phyloP scores from a whole-genome alignment of 1,284 basidiomycete species.

The Schizophyllum amplum region DNA sequence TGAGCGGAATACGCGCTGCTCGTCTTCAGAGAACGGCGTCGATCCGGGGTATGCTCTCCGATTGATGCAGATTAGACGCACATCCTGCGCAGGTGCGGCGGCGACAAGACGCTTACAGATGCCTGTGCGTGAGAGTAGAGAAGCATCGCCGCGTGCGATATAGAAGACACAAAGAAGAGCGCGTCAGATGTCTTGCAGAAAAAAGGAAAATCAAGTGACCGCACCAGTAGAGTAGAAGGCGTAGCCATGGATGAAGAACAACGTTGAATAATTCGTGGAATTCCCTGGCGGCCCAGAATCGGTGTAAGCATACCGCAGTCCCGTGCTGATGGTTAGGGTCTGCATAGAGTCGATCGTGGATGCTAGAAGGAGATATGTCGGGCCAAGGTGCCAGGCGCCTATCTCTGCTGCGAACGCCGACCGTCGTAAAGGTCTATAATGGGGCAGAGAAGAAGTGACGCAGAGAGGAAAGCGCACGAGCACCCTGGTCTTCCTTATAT shows the following conservation, averaged over 20 bases:
- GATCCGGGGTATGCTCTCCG: conserved; percentile 17
- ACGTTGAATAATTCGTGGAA: not conserved
- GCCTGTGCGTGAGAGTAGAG: not conserved
- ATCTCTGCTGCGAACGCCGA: not conserved
- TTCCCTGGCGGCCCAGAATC: not conserved
- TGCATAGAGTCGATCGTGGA: not conserved
- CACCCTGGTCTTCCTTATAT: not conserved
- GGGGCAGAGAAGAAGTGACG: not conserved
- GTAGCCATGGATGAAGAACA: not conserved
- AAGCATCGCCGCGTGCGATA: not conserved
- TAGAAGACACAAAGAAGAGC: not conserved
- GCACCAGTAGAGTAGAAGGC: not conserved
- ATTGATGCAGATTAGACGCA: conserved; percentile 21
- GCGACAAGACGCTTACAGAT: not conserved
- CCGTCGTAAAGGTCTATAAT: not conserved
- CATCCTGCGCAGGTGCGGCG: conserved; percentile 6
- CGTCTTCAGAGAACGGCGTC: conserved; percentile 3
- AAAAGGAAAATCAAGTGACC: not conserved
- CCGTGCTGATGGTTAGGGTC: not conserved
- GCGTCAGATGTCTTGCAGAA: not conserved
- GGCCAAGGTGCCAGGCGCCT: not conserved
- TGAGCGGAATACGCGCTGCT: not conserved
- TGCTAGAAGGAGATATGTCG: not conserved
- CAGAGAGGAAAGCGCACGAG: not conserved
- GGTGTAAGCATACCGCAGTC: not conserved